A percentile compares a stretch with the other conserved stretches of the same genome.
Evolutionary conservation across 2,329 filamentous ascomycete species (phyloP).

Genomic region (Fusarium mangiferae): DNA sequence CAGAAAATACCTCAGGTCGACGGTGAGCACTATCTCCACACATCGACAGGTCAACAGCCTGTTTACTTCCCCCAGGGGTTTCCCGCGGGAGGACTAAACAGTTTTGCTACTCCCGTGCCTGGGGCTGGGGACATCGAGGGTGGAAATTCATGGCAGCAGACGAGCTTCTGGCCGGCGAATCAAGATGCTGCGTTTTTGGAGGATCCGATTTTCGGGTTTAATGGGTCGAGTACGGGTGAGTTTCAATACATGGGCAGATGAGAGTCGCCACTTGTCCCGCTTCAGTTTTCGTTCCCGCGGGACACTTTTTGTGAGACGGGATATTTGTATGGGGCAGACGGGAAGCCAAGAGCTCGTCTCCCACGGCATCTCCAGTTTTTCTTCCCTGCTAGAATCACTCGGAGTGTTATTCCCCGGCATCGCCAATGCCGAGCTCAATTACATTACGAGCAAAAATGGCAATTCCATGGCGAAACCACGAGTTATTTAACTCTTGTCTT

Average conservation of each 20-base stretch:
- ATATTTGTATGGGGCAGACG: background rate
- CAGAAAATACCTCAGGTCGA: conserved; percentile 16
- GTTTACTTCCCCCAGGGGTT: conserved; percentile 14
- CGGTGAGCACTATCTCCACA: conserved; percentile 14
- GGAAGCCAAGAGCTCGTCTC: background rate
- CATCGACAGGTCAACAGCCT: background rate
- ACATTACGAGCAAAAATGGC: background rate
- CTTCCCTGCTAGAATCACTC: background rate
- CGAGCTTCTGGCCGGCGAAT: conserved; percentile 13
- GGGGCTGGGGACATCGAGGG: conserved; percentile 1
- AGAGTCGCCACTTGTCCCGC: background rate
- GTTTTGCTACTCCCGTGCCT: background rate
- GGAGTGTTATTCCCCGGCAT: background rate
- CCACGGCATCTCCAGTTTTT: conserved; percentile 2
- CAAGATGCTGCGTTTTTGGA: conserved; percentile 35
- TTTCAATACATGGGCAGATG: conserved; percentile 30
- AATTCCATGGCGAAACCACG: background rate
- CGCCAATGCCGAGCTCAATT: background rate
- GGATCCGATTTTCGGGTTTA: conserved; percentile 48
- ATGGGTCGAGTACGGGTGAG: conserved; percentile 45
- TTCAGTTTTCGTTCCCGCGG: background rate
- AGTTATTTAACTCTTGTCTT: conserved; percentile 18
- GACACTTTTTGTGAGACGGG: background rate
- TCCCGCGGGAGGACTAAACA: conserved; percentile 11
- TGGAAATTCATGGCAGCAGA: conserved; percentile 14